phyloP scores from a whole-genome alignment of 2,329 filamentous ascomycete genomes.

The Pestalotiopsis sp. region DNA sequence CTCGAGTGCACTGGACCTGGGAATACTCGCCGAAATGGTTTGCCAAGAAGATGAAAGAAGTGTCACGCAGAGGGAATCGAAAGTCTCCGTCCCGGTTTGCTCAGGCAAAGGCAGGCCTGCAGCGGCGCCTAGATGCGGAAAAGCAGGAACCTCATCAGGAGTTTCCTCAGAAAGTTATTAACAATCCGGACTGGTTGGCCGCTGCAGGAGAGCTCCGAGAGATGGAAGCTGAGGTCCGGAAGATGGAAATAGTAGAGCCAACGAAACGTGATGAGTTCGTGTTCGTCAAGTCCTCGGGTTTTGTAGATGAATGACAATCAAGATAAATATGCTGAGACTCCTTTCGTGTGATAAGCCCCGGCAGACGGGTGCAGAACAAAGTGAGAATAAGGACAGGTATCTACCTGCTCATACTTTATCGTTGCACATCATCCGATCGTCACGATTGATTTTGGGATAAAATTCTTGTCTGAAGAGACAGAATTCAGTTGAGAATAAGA shows the following conservation, averaged over 20 bases:
- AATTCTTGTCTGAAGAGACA: no score
- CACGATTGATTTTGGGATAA: no score
- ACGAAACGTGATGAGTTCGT: neutral
- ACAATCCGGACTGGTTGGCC: conserved; percentile 48
- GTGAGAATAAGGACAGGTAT: no score
- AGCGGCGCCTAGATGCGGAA: conserved; percentile 36
- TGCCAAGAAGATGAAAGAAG: conserved; percentile 50
- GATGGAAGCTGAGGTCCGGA: conserved; percentile 16
- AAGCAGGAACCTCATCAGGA: conserved; percentile 31
- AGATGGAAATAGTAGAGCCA: neutral
- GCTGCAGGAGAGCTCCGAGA: conserved; percentile 38
- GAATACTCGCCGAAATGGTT: conserved; percentile 49
- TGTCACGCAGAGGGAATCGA: conserved; percentile 47
- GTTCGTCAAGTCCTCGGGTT: neutral
- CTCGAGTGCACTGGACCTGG: conserved; percentile 50
- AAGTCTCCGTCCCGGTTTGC: conserved; percentile 53
- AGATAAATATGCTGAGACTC: no score
- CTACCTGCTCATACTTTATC: no score
- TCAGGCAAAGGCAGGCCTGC: conserved; percentile 34
- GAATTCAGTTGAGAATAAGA: no score
- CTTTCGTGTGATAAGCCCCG: no score
- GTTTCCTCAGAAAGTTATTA: conserved; percentile 46
- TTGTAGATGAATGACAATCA: no score
- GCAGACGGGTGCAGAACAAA: no score
- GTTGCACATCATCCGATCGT: no score